Evolutionary conservation across 108 stramenopile species (phyloP), one percentile per base, ranked within the genome.

Genomic region (Fragilaria radians): DNA sequence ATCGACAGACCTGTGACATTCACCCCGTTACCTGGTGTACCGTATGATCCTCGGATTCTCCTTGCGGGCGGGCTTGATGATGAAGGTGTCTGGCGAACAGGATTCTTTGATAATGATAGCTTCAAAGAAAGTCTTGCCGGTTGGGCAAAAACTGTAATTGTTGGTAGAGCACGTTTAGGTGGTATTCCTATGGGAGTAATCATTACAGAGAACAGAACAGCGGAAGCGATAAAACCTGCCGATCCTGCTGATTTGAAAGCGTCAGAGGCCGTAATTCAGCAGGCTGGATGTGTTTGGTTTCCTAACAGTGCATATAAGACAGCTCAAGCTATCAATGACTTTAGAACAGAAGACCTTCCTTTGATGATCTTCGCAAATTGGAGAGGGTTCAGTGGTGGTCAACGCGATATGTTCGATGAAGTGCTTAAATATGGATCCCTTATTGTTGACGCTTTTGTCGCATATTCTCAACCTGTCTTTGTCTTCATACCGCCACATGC

Each of bases 251-350:
- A 97, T 70, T 68, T 94, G 4, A 81, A 82, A 58, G 95, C 95
- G 18, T 89, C 93, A 23, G 99, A 98, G 80, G 77, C 79, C 33
- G 77, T 90, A 22, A 81, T 88, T 23, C 82, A 89, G 71, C 88
- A 98, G 72, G 96, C 97, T 28, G 97, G 99, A 34, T 89, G 96
- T 49, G 99, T 99, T 19, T 99, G 99, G 99, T 99, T 97, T 80
- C 99, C 99, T 5, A 98, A 98, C 76, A 93, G 91, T 59, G 97
- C 97, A 17, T 96, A 95, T 95, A 99, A 99, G 79, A 99, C 99
- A 22, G 97, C 97, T 1, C 95, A 97, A 67, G 97, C 97, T 26
- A 97, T 99, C 79, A 86, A 85, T 23, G 99, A 99, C 75, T 97
- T 99, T 74, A 76, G 95, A 52, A 90, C 91, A 4, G 99, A 99